Evolutionary conservation across 1,139 yeast genomes (phyloP).

Genomic region (Lodderomyces pseudojiufengensis): DNA sequence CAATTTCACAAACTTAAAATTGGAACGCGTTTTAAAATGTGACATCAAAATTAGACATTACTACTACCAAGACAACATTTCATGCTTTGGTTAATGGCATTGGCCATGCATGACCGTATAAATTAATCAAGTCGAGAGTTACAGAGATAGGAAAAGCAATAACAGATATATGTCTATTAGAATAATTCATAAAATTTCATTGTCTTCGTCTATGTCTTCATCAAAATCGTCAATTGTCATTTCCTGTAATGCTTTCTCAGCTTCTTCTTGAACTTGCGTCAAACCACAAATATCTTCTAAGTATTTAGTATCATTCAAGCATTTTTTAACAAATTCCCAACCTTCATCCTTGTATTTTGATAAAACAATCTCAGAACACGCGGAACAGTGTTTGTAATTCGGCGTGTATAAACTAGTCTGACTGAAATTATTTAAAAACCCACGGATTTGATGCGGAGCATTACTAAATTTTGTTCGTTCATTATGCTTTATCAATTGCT

Average conservation of each 20-base stretch:
- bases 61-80: too few species aligned
- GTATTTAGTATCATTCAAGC: conserved; percentile 61
- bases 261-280: conserved; percentile 63
- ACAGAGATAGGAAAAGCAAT: too few species aligned
- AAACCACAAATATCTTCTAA: conserved; percentile 80
- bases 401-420: conserved; percentile 66
- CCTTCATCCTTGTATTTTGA: conserved; percentile 48
- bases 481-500: conserved; percentile 43
- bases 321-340: conserved; percentile 76
- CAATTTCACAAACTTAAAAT: too few species aligned
- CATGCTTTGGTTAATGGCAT: too few species aligned
- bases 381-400: conserved; percentile 75
- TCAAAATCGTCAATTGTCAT: conserved; percentile 30
- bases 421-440: conserved; percentile 66
- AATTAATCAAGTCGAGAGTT: too few species aligned
- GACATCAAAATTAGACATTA: too few species aligned
- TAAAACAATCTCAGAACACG: conserved; percentile 65
- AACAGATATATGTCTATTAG: too few species aligned
- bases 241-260: conserved; percentile 57
- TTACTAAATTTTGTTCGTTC: conserved; percentile 53
- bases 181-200: neutral
- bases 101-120: too few species aligned
- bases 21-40: too few species aligned
- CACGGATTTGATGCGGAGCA: conserved; percentile 87
- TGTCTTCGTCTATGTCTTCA: neutral